Conservation (phyloP, 495 filamentous ascomycete genomes). For the Chaetomidium leptoderma region DNA sequence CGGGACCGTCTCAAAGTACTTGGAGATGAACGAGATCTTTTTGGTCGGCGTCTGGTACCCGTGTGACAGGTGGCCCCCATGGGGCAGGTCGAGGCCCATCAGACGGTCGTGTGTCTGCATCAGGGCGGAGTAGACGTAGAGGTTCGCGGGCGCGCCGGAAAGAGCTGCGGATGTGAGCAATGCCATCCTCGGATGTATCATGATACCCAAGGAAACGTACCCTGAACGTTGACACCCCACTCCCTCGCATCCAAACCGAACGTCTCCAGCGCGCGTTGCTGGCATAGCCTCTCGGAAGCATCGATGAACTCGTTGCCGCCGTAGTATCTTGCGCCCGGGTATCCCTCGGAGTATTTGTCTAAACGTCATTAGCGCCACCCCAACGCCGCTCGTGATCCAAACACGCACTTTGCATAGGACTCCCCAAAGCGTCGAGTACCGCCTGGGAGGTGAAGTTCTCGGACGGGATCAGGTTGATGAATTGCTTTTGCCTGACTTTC, state of each 20-base stretch:
- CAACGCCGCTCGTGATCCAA: background rate
- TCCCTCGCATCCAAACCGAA: slow-evolving; percentile 78
- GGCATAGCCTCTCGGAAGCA: slow-evolving; percentile 81
- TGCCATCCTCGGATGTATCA: too few relatives aligned
- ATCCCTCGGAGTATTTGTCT: slow-evolving; percentile 99
- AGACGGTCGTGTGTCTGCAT: slow-evolving; percentile 89
- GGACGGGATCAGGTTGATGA: slow-evolving; percentile 97
- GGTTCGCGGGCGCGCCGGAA: slow-evolving; percentile 92
- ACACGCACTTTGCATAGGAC: slow-evolving; percentile 91
- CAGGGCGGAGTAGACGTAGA: slow-evolving; percentile 91
- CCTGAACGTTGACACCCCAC: slow-evolving; percentile 98
- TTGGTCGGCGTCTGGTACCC: slow-evolving; percentile 97
- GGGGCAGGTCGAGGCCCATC: slow-evolving; percentile 95
- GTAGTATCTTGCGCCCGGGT: slow-evolving; percentile 94
- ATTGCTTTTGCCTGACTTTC: slow-evolving; percentile 91
- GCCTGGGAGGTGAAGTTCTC: slow-evolving; percentile 99
- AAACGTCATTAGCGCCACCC: slow-evolving; percentile 16
- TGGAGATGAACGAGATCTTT: slow-evolving; percentile 97
- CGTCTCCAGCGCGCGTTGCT: slow-evolving; percentile 79
- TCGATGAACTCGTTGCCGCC: slow-evolving; percentile 97
- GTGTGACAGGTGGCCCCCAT: slow-evolving; percentile 94
- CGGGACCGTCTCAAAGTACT: slow-evolving; percentile 97
- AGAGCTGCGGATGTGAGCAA: slow-evolving; percentile 55
- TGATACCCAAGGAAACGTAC: slow-evolving; percentile 59
- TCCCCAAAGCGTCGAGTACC: slow-evolving; percentile 91